These are phyloP conservation scores for Gynandropsis gynandra DNA, from an alignment of 345 rosid species.

Conservation along the genomic window DNA sequence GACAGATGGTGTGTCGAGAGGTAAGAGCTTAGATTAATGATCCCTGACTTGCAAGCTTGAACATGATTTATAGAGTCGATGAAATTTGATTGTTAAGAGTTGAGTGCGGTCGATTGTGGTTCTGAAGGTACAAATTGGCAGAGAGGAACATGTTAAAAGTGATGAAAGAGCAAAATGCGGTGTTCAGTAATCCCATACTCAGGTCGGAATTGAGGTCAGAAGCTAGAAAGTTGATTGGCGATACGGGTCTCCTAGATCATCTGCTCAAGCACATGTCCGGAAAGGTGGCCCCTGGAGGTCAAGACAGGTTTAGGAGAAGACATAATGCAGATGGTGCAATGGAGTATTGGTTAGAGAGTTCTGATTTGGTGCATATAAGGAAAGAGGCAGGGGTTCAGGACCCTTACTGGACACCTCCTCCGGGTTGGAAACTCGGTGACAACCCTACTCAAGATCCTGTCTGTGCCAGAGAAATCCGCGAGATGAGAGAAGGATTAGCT, in stretches of 20 bases:
- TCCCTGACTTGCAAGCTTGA: not conserved
- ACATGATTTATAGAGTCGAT: too few relatives aligned
- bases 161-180: constrained; percentile 72
- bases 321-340: constrained; percentile 94
- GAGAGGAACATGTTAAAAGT: constrained; percentile 81
- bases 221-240: constrained; percentile 88
- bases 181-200: constrained; percentile 54
- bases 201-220: constrained; percentile 68
- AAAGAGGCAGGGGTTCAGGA: constrained; percentile 80
- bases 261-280: constrained; percentile 95
- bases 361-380: constrained; percentile 60
- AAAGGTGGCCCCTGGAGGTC: constrained; percentile 84
- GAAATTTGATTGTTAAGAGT: too few relatives aligned
- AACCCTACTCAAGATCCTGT: constrained; percentile 74
- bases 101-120: constrained; percentile 7
- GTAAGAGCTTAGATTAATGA: constrained; percentile 26
- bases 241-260: constrained; percentile 92
- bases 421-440: constrained; percentile 92
- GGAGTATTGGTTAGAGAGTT: constrained; percentile 93
- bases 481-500: constrained; percentile 26
- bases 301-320: constrained; percentile 73
- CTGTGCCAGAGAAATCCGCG: constrained; percentile 58
- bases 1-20: constrained; percentile 77
- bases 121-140: constrained; percentile 68
- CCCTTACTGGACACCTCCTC: constrained; percentile 93